Conservation (phyloP, 352 stramenopile genomes). For the Aphanomyces euteiches region DNA sequence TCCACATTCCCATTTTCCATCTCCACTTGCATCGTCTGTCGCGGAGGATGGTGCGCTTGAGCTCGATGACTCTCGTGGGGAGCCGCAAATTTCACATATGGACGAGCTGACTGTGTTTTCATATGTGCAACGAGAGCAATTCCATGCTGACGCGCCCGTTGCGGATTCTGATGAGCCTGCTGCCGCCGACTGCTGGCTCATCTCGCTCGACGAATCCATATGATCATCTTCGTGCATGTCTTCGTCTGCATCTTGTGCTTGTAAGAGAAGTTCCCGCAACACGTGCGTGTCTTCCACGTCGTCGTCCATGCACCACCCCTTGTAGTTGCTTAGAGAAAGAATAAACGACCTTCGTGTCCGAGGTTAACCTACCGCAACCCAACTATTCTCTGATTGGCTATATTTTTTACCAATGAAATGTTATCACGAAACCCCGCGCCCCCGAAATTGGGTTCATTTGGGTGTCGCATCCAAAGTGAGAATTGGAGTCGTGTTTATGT, state of each 20-base stretch:
- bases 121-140: conserved; percentile 20
- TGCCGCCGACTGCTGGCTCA: conserved; percentile 17
- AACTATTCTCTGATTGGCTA: conserved; percentile 7
- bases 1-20: conserved; percentile 2
- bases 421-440: no score
- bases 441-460: no score
- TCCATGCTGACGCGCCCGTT: conserved; percentile 9
- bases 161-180: not conserved
- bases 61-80: not conserved
- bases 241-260: conserved; percentile 34
- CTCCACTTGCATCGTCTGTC: not conserved
- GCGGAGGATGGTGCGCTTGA: not conserved
- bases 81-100: conserved; percentile 24
- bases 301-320: conserved; percentile 27
- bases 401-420: conserved; percentile 13
- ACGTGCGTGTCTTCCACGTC: conserved; percentile 31
- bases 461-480: no score
- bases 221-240: conserved; percentile 36
- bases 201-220: conserved; percentile 30
- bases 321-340: conserved; percentile 12
- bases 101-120: conserved; percentile 6
- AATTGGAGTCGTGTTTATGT: not conserved
- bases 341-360: conserved; percentile 2
- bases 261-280: conserved; percentile 35
- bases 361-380: not conserved